Conservation (phyloP, 108 stramenopile genomes). For the Hondaea fermentalgiana region DNA sequence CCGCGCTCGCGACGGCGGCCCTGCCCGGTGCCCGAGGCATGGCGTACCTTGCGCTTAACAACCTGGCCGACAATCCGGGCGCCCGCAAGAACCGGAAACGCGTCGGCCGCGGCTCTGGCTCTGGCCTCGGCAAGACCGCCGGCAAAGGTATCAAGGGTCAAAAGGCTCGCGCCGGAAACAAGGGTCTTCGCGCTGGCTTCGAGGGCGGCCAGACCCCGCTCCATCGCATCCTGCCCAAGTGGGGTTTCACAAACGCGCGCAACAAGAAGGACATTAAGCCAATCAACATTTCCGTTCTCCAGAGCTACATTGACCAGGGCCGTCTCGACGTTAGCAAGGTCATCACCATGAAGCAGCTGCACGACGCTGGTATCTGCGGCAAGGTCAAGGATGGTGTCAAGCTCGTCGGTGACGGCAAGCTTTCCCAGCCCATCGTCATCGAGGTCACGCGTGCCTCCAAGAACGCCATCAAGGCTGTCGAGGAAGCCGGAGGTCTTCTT, state of each 20-base stretch:
- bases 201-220: conserved; percentile 98
- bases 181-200: conserved; percentile 55
- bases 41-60: conserved; percentile 7
- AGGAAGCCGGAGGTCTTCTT: conserved; percentile 82
- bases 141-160: conserved; percentile 94
- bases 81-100: conserved; percentile 45
- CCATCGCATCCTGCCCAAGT: conserved; percentile 84
- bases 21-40: neutral
- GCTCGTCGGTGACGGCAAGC: conserved; percentile 40
- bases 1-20: neutral
- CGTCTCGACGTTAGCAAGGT: conserved; percentile 50
- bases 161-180: conserved; percentile 69
- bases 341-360: conserved; percentile 81
- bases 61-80: neutral
- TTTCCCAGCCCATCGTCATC: conserved; percentile 58
- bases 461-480: conserved; percentile 78
- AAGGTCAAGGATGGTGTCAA: conserved; percentile 83
- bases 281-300: conserved; percentile 69
- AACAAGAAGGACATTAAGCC: conserved; percentile 61
- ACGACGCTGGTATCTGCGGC: conserved; percentile 64
- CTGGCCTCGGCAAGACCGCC: conserved; percentile 84
- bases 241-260: conserved; percentile 82
- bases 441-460: conserved; percentile 77
- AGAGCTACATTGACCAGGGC: conserved; percentile 87
- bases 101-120: conserved; percentile 92